These are phyloP conservation scores for Aspergillus clavatus DNA, from an alignment of 2,329 filamentous ascomycete species.

Conservation along the genomic window DNA sequence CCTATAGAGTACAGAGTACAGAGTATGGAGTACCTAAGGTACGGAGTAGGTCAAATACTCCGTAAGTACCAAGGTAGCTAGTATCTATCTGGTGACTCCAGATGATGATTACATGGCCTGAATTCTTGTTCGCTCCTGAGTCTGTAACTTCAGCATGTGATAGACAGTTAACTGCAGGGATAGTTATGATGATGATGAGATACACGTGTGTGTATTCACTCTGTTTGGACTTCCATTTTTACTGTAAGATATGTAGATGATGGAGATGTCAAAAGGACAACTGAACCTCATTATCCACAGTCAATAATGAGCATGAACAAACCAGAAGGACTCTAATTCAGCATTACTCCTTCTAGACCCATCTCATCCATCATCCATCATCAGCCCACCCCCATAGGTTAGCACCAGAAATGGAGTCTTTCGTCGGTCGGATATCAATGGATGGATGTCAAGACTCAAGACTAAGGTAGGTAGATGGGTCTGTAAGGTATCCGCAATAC, in stretches of 20 bases:
- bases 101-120: neutral
- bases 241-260: neutral
- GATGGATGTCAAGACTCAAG: no score
- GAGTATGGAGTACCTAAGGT: no score
- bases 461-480: no score
- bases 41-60: no score
- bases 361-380: no score
- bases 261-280: neutral
- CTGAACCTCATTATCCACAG: neutral
- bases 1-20: neutral
- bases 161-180: neutral
- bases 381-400: neutral
- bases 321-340: conserved; percentile 13
- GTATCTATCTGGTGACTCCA: neutral
- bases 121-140: neutral
- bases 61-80: no score
- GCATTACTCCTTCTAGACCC: conserved; percentile 9
- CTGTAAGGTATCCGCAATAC: no score
- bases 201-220: neutral
- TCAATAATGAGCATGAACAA: conserved; percentile 10
- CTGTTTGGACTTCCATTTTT: neutral
- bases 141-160: neutral
- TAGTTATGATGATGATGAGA: neutral
- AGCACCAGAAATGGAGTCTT: neutral
- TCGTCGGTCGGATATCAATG: conserved; percentile 13